These are phyloP conservation scores for Carallia pectinifolia DNA, from an alignment of 345 rosid genomes.

Conservation along the genomic window DNA sequence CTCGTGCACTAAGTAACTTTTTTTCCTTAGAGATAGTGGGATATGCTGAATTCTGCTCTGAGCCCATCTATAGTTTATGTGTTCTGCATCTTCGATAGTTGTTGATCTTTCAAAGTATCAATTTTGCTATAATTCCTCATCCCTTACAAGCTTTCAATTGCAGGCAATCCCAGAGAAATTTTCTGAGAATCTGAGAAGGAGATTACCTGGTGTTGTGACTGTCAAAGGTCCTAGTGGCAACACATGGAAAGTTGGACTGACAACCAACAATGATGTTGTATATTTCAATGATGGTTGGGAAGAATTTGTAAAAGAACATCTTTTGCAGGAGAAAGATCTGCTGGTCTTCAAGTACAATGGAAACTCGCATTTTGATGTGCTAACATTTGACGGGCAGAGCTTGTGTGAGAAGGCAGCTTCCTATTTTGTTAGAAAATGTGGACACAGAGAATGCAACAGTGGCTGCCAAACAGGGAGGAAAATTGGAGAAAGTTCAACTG, in stretches of 20 bases:
- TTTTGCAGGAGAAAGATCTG: constrained; percentile 56
- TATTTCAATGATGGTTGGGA: constrained; percentile 64
- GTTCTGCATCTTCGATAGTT: neutral
- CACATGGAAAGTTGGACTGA: constrained; percentile 53
- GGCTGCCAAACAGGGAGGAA: constrained; percentile 32
- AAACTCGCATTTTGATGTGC: constrained; percentile 66
- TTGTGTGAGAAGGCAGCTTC: constrained; percentile 71
- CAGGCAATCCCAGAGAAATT: constrained; percentile 70
- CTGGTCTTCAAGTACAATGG: constrained; percentile 73
- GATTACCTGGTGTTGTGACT: constrained; percentile 46
- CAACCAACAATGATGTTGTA: constrained; percentile 33
- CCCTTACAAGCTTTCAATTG: constrained; percentile 8
- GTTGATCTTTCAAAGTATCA: neutral
- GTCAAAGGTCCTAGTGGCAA: constrained; percentile 72
- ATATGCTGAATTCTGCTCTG: too few relatives aligned
- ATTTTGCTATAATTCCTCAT: neutral
- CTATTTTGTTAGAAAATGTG: constrained; percentile 62
- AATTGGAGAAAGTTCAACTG: constrained; percentile 27
- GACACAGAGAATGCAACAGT: constrained; percentile 33
- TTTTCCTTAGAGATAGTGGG: too few relatives aligned
- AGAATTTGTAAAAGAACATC: constrained; percentile 54
- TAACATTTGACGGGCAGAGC: constrained; percentile 60
- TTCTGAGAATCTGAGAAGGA: constrained; percentile 45
- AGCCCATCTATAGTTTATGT: neutral
- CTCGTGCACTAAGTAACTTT: too few relatives aligned